Conservation (phyloP, 2,329 filamentous ascomycete genomes). For the Fusarium poae region DNA sequence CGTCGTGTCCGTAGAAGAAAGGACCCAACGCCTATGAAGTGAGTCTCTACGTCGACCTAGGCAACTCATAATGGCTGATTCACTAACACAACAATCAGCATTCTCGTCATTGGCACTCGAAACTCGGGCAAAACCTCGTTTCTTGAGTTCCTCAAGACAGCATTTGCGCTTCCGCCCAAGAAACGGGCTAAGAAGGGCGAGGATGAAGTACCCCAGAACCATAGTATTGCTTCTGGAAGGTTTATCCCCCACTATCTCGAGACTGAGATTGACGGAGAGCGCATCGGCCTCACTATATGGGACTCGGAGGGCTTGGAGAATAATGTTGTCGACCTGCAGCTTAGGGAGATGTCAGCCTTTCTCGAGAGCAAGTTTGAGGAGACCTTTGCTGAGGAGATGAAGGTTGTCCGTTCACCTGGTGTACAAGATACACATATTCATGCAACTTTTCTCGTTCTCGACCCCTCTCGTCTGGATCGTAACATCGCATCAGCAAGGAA, state of each 20-base stretch:
- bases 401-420: conserved; percentile 92
- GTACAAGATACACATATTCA: conserved; percentile 98
- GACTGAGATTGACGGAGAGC: conserved; percentile 92
- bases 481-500: conserved; percentile 79
- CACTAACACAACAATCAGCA: conserved; percentile 64
- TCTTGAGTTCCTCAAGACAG: conserved; percentile 91
- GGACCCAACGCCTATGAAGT: conserved; percentile 99
- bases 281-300: conserved; percentile 94
- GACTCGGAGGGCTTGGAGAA: conserved; percentile 96
- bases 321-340: conserved; percentile 92
- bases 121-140: conserved; percentile 96
- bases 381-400: conserved; percentile 97
- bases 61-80: not conserved
- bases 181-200: conserved; percentile 73
- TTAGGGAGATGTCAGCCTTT: conserved; percentile 91
- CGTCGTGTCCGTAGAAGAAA: conserved; percentile 92
- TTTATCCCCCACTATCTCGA: conserved; percentile 93
- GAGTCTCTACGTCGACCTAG: conserved; percentile 60
- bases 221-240: conserved; percentile 69
- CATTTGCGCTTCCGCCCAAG: conserved; percentile 84
- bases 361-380: conserved; percentile 99
- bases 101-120: conserved; percentile 89
- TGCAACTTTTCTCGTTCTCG: conserved; percentile 91
- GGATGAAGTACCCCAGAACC: conserved; percentile 70
- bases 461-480: conserved; percentile 85